Evolutionary conservation across 345 rosid species (phyloP).

Genomic region (Gynandropsis gynandra): DNA sequence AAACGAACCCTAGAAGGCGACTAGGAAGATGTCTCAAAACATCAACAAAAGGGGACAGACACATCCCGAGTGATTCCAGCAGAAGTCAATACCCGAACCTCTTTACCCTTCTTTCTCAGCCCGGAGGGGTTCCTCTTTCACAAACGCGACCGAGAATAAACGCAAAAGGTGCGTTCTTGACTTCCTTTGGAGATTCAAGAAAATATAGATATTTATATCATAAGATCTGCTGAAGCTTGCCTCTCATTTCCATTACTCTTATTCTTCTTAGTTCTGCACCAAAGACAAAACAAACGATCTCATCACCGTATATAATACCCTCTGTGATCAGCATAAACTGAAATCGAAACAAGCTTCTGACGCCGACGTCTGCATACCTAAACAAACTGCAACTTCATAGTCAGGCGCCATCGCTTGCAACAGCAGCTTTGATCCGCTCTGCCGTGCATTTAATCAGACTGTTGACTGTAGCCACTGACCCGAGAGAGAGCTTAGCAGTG

Average conservation of each 20-base stretch:
- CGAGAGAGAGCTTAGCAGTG: conserved; percentile 81
- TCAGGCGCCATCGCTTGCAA: conserved; percentile 28
- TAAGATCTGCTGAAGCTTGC: too few species aligned
- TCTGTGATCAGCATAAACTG: too few species aligned
- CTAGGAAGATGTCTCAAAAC: too few species aligned
- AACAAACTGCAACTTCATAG: conserved; percentile 12
- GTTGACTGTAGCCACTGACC: conserved; percentile 90
- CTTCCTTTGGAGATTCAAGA: conserved; percentile 34
- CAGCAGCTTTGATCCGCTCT: conserved; percentile 77
- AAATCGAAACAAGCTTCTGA: not conserved
- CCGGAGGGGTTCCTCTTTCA: conserved; percentile 2
- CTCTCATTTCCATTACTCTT: not conserved
- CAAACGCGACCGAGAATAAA: conserved; percentile 33
- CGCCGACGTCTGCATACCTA: conserved; percentile 14
- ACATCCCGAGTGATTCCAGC: conserved; percentile 12
- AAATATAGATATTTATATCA: too few species aligned
- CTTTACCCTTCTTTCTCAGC: conserved; percentile 26
- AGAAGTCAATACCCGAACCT: conserved; percentile 90
- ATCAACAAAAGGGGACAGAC: too few species aligned
- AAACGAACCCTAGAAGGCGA: too few species aligned
- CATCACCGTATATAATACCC: too few species aligned
- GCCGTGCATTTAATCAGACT: conserved; percentile 92
- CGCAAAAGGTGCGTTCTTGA: conserved; percentile 84
- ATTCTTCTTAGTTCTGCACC: not conserved
- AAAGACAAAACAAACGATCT: not conserved